Conservation (phyloP, 139 green algal genomes). For the Tetraselmis striata region DNA sequence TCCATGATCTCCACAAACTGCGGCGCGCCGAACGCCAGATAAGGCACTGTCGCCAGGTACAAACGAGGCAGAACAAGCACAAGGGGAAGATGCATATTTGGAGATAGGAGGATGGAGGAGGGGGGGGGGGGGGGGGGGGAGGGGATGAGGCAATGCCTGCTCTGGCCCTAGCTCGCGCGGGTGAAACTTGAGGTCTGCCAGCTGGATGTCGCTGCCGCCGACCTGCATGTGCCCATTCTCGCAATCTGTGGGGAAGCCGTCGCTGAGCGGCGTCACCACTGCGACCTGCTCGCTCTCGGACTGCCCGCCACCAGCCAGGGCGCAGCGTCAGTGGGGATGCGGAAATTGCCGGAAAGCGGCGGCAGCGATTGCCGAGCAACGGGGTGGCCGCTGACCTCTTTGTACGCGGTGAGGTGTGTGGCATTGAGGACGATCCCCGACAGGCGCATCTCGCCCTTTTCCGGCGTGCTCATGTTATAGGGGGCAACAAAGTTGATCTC, state of each 20-base stretch:
- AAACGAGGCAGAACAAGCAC: no score
- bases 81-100: no score
- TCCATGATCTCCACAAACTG: neutral
- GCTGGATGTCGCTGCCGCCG: neutral
- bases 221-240: neutral
- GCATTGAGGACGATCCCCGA: neutral
- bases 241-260: neutral
- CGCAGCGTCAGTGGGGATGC: no score
- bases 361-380: no score
- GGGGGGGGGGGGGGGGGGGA: no score
- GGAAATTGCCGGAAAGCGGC: no score
- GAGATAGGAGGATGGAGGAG: no score
- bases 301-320: no score
- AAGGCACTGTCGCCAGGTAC: no score
- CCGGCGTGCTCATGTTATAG: neutral
- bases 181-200: neutral
- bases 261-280: neutral
- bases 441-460: neutral
- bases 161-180: neutral
- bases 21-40: no score
- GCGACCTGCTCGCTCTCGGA: neutral
- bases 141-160: no score
- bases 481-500: neutral
- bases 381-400: no score
- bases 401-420: neutral